These are phyloP conservation scores for Calamus simplicifolius DNA, from an alignment of 176 grass and related monocot species.

Conservation along the genomic window DNA sequence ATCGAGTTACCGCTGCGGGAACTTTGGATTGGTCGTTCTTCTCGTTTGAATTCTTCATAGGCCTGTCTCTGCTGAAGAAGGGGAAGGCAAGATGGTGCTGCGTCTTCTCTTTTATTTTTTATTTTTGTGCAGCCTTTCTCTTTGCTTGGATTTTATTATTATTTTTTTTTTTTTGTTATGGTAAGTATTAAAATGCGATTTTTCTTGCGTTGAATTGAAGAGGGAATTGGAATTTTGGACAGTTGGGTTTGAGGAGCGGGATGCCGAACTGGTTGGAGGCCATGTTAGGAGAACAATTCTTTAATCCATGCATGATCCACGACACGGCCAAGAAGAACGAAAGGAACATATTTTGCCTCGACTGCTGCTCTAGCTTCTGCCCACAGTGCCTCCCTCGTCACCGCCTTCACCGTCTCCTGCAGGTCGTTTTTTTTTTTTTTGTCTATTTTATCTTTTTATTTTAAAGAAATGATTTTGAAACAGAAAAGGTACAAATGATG, in stretches of 20 bases:
- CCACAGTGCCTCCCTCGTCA: constrained; percentile 16
- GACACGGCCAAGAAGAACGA: constrained; percentile 23
- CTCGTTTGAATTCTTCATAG: too few relatives aligned
- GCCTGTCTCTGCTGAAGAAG: too few relatives aligned
- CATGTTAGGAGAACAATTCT: constrained; percentile 15
- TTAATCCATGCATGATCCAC: constrained; percentile 17
- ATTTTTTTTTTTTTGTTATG: too few relatives aligned
- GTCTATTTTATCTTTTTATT: too few relatives aligned
- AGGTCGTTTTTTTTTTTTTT: not conserved
- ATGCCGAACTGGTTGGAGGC: constrained; percentile 7
- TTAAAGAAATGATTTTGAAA: too few relatives aligned
- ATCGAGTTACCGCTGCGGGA: not conserved
- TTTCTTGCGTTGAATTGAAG: not conserved
- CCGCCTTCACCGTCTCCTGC: constrained; percentile 13
- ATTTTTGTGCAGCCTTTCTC: too few relatives aligned
- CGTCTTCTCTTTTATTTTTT: too few relatives aligned
- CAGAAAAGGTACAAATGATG: too few relatives aligned
- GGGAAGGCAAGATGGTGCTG: too few relatives aligned
- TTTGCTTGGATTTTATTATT: too few relatives aligned
- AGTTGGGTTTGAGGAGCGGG: constrained; percentile 1
- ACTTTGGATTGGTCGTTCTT: too few relatives aligned
- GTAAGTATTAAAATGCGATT: not conserved
- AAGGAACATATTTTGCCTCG: constrained; percentile 25
- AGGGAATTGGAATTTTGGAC: not conserved
- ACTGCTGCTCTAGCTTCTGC: constrained; percentile 18